A percentile compares a stretch with the other conserved stretches of the same genome.
phyloP scores from a whole-genome alignment of 2,329 filamentous ascomycete species.

The Stylonectria norvegica region DNA sequence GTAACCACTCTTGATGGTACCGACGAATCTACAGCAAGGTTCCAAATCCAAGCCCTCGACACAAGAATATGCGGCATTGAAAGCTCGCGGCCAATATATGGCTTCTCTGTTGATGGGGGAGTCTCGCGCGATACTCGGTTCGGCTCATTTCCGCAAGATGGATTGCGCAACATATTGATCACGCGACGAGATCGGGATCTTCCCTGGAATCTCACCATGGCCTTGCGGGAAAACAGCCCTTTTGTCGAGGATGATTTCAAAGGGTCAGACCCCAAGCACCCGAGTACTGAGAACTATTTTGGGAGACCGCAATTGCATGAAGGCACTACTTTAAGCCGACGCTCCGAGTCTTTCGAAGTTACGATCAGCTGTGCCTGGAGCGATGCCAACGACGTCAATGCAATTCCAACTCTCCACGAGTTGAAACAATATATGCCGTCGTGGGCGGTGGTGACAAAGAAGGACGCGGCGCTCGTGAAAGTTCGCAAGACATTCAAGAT shows the following conservation, averaged over 20 bases:
- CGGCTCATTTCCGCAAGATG: slow-evolving; percentile 58
- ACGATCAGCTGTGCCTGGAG: slow-evolving; percentile 79
- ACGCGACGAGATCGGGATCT: slow-evolving; percentile 80
- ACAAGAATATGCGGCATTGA: slow-evolving; percentile 74
- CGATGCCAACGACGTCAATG: slow-evolving; percentile 69
- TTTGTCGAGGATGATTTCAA: no score
- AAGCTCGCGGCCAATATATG: slow-evolving; percentile 65
- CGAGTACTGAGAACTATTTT: no score
- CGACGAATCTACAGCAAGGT: slow-evolving; percentile 49
- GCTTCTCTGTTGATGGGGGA: slow-evolving; percentile 61
- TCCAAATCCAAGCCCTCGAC: slow-evolving; percentile 68
- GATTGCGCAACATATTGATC: slow-evolving; percentile 66
- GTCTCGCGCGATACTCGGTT: slow-evolving; percentile 61
- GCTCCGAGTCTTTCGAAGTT: slow-evolving; percentile 49
- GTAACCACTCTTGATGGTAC: slow-evolving; percentile 42
- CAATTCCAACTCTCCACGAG: slow-evolving; percentile 83
- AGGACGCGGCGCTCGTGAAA: slow-evolving; percentile 75
- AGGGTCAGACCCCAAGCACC: no score
- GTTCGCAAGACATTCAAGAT: slow-evolving; percentile 60
- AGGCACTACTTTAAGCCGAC: no score
- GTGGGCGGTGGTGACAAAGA: slow-evolving; percentile 78
- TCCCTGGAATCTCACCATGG: slow-evolving; percentile 62
- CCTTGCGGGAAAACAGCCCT: slow-evolving; percentile 18
- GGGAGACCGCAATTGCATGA: no score
- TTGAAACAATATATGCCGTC: slow-evolving; percentile 68